phyloP scores from a whole-genome alignment of 2,329 filamentous ascomycete species.

The Aspergillus costaricaensis region DNA sequence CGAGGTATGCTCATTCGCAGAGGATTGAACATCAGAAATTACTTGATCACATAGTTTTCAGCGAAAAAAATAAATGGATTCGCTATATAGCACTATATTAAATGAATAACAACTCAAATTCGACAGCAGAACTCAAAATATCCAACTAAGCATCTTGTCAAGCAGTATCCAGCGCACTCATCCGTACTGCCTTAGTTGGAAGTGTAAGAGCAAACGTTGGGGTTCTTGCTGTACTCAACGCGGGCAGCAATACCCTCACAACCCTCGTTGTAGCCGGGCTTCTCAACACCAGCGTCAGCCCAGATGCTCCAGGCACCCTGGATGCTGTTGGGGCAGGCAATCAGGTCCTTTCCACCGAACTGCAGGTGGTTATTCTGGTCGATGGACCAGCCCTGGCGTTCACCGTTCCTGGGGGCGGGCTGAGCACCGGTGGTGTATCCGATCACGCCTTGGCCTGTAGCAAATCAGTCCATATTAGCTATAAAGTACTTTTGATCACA shows the following conservation, averaged over 20 bases:
- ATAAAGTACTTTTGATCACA: too few species aligned
- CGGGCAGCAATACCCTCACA: slow-evolving; percentile 38
- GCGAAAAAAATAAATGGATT: too few species aligned
- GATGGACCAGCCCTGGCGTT: slow-evolving; percentile 53
- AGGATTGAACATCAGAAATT: too few species aligned
- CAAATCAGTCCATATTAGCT: too few species aligned
- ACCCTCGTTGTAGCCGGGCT: slow-evolving; percentile 34
- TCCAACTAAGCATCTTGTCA: too few species aligned
- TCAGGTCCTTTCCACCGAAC: slow-evolving; percentile 49
- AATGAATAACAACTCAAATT: too few species aligned
- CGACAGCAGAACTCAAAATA: too few species aligned
- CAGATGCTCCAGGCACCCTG: slow-evolving; percentile 47
- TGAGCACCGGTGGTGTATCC: slow-evolving; percentile 55
- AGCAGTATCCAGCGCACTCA: too few species aligned
- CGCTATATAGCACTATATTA: too few species aligned
- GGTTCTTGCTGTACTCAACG: slow-evolving; percentile 24
- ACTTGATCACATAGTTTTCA: too few species aligned
- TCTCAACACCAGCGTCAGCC: slow-evolving; percentile 29
- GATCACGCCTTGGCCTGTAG: slow-evolving; percentile 54
- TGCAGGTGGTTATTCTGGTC: slow-evolving; percentile 49
- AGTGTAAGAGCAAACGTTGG: slow-evolving; percentile 32
- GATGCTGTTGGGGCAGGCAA: slow-evolving; percentile 56
- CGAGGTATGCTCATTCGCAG: too few species aligned
- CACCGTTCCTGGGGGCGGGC: slow-evolving; percentile 33
- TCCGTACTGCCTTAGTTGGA: slow-evolving; percentile 15